Evolutionary conservation across 1,284 basidiomycete species (phyloP).

Genomic region (Marasmius oreades): DNA sequence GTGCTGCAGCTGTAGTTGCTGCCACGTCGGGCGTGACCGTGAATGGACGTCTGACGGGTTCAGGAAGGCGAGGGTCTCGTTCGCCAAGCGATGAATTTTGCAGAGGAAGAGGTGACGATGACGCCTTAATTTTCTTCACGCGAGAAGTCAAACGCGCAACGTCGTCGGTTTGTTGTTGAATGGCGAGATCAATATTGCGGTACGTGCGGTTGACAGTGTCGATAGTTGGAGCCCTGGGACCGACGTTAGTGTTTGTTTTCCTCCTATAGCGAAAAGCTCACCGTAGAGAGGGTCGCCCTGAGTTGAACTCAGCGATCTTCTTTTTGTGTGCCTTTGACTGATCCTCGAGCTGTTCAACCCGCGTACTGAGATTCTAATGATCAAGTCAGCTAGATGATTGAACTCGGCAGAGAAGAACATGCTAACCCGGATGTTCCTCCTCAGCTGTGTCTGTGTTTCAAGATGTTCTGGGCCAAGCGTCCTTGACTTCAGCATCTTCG

Average conservation of each 20-base stretch:
- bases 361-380: constrained; percentile 58
- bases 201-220: constrained; percentile 83
- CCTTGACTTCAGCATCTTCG: constrained; percentile 74
- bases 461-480: constrained; percentile 86
- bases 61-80: constrained; percentile 41
- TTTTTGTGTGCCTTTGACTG: constrained; percentile 70
- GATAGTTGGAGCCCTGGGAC: constrained; percentile 68
- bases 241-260: constrained; percentile 1
- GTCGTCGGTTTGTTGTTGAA: constrained; percentile 60
- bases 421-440: constrained; percentile 65
- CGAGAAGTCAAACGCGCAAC: constrained; percentile 54
- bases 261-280: constrained; percentile 27
- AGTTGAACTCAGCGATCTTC: constrained; percentile 58
- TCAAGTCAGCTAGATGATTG: constrained; percentile 10
- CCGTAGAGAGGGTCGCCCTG: constrained; percentile 63
- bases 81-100: constrained; percentile 15
- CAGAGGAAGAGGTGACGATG: constrained; percentile 21
- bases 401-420: constrained; percentile 3
- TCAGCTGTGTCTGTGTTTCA: constrained; percentile 77
- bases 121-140: constrained; percentile 50
- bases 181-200: constrained; percentile 74
- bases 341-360: constrained; percentile 76
- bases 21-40: constrained; percentile 63
- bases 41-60: constrained; percentile 34
- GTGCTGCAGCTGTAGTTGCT: constrained; percentile 67